These are phyloP conservation scores for Candida loeiensis DNA, from an alignment of 805 yeast species.

Conservation along the genomic window DNA sequence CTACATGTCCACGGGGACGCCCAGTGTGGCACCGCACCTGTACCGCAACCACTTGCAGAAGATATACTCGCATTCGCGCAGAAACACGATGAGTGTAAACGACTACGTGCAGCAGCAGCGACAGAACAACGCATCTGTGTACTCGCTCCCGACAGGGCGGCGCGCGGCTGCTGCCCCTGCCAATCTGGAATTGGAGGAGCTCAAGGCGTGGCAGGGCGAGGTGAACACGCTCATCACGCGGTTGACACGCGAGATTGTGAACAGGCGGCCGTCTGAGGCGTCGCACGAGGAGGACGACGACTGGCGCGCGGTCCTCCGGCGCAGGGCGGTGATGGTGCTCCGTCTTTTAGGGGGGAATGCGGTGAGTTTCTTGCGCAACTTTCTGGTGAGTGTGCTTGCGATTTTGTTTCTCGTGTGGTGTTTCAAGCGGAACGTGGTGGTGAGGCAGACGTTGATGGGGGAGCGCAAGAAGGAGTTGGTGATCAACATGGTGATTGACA, in stretches of 20 bases:
- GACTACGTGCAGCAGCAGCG: slow-evolving; percentile 36
- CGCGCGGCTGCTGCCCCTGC: slow-evolving; percentile 1
- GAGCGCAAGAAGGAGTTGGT: slow-evolving; percentile 35
- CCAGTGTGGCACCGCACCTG: slow-evolving; percentile 24
- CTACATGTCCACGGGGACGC: slow-evolving; percentile 35
- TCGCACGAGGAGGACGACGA: slow-evolving; percentile 3
- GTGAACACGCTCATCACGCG: slow-evolving; percentile 45
- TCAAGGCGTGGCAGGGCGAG: slow-evolving; percentile 52
- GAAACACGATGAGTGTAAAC: slow-evolving; percentile 34
- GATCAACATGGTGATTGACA: slow-evolving; percentile 40
- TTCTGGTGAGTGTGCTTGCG: slow-evolving; percentile 34
- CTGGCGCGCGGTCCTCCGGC: slow-evolving; percentile 2
- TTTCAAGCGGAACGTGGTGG: slow-evolving; percentile 37
- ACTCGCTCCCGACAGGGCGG: slow-evolving; percentile 12
- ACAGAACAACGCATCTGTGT: slow-evolving; percentile 16
- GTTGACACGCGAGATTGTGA: slow-evolving; percentile 37
- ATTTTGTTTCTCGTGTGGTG: slow-evolving; percentile 41
- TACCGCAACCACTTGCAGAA: slow-evolving; percentile 36
- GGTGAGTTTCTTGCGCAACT: slow-evolving; percentile 29
- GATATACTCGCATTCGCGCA: slow-evolving; percentile 43
- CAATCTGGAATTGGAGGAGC: slow-evolving; percentile 31
- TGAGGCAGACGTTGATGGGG: slow-evolving; percentile 34
- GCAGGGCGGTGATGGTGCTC: slow-evolving; percentile 16
- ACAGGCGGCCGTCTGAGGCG: slow-evolving; percentile 1
- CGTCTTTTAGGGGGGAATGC: slow-evolving; percentile 27